A percentile compares a stretch with the other conserved stretches of the same genome.
These are phyloP conservation scores for Clitopilus passeckerianus DNA, from an alignment of 768 basidiomycete genomes.

Conservation along the genomic window DNA sequence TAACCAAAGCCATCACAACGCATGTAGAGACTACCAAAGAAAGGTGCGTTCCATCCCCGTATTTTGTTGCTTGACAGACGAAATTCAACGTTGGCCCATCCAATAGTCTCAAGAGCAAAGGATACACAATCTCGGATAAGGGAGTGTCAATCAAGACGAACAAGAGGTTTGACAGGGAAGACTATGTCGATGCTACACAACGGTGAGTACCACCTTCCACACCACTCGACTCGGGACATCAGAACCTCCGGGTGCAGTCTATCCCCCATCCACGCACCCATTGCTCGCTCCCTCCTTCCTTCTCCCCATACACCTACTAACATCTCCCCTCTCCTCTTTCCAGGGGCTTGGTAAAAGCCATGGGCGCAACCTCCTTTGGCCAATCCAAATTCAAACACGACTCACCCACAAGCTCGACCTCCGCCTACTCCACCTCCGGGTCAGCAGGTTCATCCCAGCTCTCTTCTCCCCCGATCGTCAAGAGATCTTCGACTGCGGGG, in stretches of 20 bases:
- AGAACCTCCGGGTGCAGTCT: neutral
- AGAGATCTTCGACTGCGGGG: neutral
- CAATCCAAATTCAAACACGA: slow-evolving; percentile 10
- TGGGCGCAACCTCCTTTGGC: slow-evolving; percentile 41
- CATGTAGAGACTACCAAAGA: slow-evolving; percentile 47
- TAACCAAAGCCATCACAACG: slow-evolving; percentile 32
- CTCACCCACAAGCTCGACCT: neutral
- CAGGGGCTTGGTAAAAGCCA: slow-evolving; percentile 52
- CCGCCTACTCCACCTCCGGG: neutral
- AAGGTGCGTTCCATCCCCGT: slow-evolving; percentile 33
- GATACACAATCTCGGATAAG: slow-evolving; percentile 49
- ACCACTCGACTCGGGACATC: neutral
- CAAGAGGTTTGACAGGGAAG: slow-evolving; percentile 52
- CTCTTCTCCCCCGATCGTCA: neutral
- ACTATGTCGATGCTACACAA: slow-evolving; percentile 72
- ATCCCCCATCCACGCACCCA: neutral
- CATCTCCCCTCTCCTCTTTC: neutral
- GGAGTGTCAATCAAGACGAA: slow-evolving; percentile 66
- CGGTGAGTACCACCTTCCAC: slow-evolving; percentile 35
- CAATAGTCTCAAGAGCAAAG: slow-evolving; percentile 49
- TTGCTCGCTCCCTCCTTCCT: neutral
- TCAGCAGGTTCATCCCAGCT: neutral
- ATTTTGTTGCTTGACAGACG: neutral
- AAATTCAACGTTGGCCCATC: neutral
- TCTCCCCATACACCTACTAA: neutral